phyloP scores from a whole-genome alignment of 2,329 filamentous ascomycete species.

The Ceratocystis huliohia region DNA sequence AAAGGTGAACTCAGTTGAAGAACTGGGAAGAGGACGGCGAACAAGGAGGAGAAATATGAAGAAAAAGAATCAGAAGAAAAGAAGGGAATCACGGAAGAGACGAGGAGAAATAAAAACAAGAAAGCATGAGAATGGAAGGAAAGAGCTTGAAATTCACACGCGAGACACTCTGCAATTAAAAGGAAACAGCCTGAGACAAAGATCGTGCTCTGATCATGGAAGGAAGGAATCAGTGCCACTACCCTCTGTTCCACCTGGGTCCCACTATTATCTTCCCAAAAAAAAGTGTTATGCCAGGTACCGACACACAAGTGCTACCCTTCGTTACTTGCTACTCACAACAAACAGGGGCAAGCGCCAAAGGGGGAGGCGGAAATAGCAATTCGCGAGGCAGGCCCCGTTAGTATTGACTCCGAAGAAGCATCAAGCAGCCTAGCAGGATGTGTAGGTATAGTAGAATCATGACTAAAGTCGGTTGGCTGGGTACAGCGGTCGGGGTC shows the following conservation, averaged over 20 bases:
- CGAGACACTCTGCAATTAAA: constrained; percentile 9
- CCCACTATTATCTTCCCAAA: not conserved
- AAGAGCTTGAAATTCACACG: constrained; percentile 15
- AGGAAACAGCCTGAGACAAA: constrained; percentile 9
- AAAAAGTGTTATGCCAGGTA: not conserved
- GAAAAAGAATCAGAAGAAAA: not conserved
- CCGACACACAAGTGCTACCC: not conserved
- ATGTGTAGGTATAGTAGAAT: not conserved
- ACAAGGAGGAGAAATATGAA: constrained; percentile 7
- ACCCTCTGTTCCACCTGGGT: not conserved
- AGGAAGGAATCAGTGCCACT: not conserved
- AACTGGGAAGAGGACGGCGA: constrained; percentile 6
- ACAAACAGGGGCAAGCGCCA: not conserved
- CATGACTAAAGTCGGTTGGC: not conserved
- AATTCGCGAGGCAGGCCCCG: not conserved
- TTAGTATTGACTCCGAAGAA: not conserved
- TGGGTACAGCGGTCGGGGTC: not conserved
- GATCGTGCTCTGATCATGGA: constrained; percentile 1
- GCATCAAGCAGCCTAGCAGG: not conserved
- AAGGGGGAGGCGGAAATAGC: not conserved
- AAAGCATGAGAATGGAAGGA: constrained; percentile 9
- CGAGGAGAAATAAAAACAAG: not conserved
- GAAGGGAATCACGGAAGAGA: not conserved
- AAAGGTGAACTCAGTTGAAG: constrained; percentile 6
- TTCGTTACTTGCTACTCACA: not conserved